Percentiles rank a stretch among this genome's conserved stretches.
Conservation (phyloP, 106 monocot species). For the Dioscorea alata region DNA sequence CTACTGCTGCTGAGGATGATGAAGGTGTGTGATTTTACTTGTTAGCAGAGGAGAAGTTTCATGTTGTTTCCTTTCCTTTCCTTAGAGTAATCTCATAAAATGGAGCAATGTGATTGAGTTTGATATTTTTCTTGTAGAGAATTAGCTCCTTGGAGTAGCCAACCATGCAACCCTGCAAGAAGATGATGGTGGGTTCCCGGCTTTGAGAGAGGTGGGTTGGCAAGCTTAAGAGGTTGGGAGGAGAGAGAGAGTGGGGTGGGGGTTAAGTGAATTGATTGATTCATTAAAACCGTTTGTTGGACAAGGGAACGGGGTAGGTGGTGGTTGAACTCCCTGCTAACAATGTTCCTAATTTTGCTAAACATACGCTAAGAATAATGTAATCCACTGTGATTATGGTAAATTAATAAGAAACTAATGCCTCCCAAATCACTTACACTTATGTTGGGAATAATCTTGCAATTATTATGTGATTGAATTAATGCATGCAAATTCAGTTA, state of each 20-base stretch:
- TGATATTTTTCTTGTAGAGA: background rate
- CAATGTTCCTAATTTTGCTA: background rate
- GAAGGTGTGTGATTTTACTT: too few species aligned
- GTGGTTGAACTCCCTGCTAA: conserved; percentile 49
- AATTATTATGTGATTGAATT: too few species aligned
- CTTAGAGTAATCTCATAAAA: too few species aligned
- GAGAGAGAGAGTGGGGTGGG: conserved; percentile 5
- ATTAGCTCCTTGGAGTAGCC: background rate
- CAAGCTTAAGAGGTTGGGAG: background rate
- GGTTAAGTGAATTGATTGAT: conserved; percentile 43
- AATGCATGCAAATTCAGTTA: too few species aligned
- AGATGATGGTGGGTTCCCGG: background rate
- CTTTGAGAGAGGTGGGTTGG: background rate
- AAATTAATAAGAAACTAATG: too few species aligned
- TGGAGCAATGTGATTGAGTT: background rate
- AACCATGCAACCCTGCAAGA: conserved; percentile 6
- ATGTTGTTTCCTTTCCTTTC: too few species aligned
- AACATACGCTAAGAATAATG: background rate
- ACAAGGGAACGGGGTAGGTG: conserved; percentile 53
- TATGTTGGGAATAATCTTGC: too few species aligned
- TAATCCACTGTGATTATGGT: background rate
- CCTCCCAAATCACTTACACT: too few species aligned
- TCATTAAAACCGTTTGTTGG: conserved; percentile 56
- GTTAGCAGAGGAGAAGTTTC: too few species aligned
- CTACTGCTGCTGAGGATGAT: too few species aligned